Conservation (phyloP, 2,329 filamentous ascomycete genomes). For the Colletotrichum lindemuthianum region DNA sequence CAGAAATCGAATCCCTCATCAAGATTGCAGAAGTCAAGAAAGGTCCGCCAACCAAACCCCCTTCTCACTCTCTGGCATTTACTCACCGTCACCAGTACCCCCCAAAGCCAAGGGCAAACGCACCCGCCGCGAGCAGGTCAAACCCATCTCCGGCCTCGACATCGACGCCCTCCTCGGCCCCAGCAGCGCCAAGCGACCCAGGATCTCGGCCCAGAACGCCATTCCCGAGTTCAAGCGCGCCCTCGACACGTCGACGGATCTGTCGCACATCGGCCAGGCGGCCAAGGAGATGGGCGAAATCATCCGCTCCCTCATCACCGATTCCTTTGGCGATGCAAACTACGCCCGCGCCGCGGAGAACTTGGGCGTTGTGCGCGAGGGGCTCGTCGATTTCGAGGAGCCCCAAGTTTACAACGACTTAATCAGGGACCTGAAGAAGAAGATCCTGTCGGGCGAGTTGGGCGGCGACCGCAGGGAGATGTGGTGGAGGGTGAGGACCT, state of each 20-base stretch:
- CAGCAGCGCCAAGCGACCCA: slow-evolving; percentile 46
- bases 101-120: slow-evolving; percentile 81
- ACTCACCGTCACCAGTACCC: slow-evolving; percentile 65
- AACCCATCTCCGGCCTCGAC: slow-evolving; percentile 90
- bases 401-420: slow-evolving; percentile 81
- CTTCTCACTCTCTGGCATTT: neutral
- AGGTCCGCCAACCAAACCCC: slow-evolving; percentile 58
- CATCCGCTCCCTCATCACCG: slow-evolving; percentile 73
- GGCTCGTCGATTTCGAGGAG: slow-evolving; percentile 79
- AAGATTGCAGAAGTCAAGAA: slow-evolving; percentile 83
- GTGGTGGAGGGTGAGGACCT: slow-evolving; percentile 78
- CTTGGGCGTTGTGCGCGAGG: slow-evolving; percentile 80
- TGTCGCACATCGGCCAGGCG: slow-evolving; percentile 71
- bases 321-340: slow-evolving; percentile 78
- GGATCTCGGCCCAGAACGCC: slow-evolving; percentile 74
- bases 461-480: slow-evolving; percentile 83
- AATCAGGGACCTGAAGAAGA: slow-evolving; percentile 75
- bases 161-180: slow-evolving; percentile 81
- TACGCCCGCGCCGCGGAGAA: slow-evolving; percentile 82
- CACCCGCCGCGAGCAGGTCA: slow-evolving; percentile 73
- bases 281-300: slow-evolving; percentile 79
- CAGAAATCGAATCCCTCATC: slow-evolving; percentile 72
- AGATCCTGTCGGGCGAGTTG: slow-evolving; percentile 74
- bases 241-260: slow-evolving; percentile 68
- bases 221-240: slow-evolving; percentile 92